Percentiles rank a stretch among this genome's conserved stretches.
Conservation (phyloP, 805 yeast species). For the Wickerhamomyces sydowiorum region DNA sequence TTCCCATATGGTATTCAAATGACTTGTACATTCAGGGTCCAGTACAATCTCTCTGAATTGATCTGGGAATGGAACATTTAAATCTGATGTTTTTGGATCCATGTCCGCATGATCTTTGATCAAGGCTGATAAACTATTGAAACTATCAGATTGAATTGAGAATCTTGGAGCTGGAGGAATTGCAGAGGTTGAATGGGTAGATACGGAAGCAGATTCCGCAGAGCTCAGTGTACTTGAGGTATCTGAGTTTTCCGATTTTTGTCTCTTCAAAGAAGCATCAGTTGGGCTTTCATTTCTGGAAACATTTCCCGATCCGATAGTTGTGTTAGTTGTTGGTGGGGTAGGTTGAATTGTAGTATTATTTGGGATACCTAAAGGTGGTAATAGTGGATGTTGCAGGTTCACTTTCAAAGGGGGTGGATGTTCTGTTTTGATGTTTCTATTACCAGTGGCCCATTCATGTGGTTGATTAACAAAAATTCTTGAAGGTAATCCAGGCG, state of each 20-base stretch:
- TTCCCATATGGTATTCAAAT: conserved; percentile 17
- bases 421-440: no score
- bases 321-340: background rate
- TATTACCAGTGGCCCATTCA: no score
- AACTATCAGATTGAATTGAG: conserved; percentile 13
- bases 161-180: conserved; percentile 2
- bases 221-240: background rate
- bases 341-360: background rate
- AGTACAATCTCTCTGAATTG: conserved; percentile 18
- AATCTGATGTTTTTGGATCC: conserved; percentile 3
- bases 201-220: background rate
- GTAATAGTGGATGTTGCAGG: background rate
- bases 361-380: background rate
- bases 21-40: conserved; percentile 18
- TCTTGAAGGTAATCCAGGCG: conserved; percentile 16
- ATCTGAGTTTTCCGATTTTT: background rate
- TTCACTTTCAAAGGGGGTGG: background rate
- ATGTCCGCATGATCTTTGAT: conserved; percentile 15
- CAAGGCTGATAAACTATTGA: conserved; percentile 9
- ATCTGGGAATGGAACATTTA: background rate
- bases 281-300: background rate
- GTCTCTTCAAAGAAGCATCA: background rate
- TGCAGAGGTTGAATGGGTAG: background rate
- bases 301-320: background rate
- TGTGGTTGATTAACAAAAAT: conserved; percentile 9